Base-by-base conservation (phyloP, 257 asterid genomes). In the Primulina eburnea region DNA sequence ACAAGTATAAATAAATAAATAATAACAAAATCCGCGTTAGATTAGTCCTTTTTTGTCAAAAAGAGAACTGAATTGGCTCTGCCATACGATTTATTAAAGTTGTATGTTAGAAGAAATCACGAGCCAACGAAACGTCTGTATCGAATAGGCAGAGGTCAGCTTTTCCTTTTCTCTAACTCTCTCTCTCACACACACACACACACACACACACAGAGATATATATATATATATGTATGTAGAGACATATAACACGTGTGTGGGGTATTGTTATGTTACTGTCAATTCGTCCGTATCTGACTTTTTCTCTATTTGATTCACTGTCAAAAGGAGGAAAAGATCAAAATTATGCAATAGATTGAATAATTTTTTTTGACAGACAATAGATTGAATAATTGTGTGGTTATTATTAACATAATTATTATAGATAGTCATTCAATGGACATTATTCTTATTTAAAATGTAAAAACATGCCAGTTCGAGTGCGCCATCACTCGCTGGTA, bases 141-240 rank as follows among this genome's bases (percentile, higher is more conserved):
- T 71, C 26, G 68, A 71, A 73, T 63, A 18, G 75, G 67, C 73
- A 69, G 60, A 71, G 77, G 73, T 68, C 88, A 77, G 88, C 84
- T 82, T 82, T 73, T 74, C 80, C 68, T 61, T 79, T 77, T 53
- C 29, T 65, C 50, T 70, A 40, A 4, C 18, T 1, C 7, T 0
- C 4, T 10, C 17, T 10, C 1, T 2, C 67, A 6, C 16, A n/a
- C 16, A 1, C 10, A 1, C 2, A 47, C 18, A 47, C 2, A 47
- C 7, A 12, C 6, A 4, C 7, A 47, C 18, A 16, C 18, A 47
- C 14, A 43, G 0, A 7, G 0, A 32, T 0, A 32, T 32, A 32
- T 32, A 21, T 21, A 21, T 21, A 21, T 21, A 21, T 21, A 21
- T 21, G n/a, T n/a, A n/a, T n/a, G n/a, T n/a, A n/a, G n/a, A 21